phyloP scores from a whole-genome alignment of 108 stramenopile genomes.

The Mediolabrus comicus region DNA sequence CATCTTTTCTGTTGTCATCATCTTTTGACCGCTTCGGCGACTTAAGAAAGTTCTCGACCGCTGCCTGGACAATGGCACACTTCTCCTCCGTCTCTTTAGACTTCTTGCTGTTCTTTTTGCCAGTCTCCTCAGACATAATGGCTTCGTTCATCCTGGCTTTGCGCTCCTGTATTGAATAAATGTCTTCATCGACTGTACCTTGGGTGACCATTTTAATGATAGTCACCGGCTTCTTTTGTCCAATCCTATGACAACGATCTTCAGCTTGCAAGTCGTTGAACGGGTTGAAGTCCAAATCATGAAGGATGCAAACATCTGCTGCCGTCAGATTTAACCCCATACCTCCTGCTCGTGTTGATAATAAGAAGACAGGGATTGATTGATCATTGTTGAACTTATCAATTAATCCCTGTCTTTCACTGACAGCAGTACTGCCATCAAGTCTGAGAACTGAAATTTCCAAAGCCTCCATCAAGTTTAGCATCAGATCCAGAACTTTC shows the following conservation, averaged over 20 bases:
- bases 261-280: slow-evolving; percentile 96
- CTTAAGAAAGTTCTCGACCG: slow-evolving; percentile 33
- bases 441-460: slow-evolving; percentile 66
- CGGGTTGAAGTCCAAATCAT: slow-evolving; percentile 97
- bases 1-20: too few species aligned
- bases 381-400: slow-evolving; percentile 73
- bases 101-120: slow-evolving; percentile 37
- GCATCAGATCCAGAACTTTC: slow-evolving; percentile 79
- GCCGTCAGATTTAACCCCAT: slow-evolving; percentile 86
- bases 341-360: slow-evolving; percentile 82
- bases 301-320: slow-evolving; percentile 95
- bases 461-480: slow-evolving; percentile 68
- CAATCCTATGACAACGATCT: slow-evolving; percentile 76
- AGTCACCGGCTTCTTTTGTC: slow-evolving; percentile 74
- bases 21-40: slow-evolving; percentile 16
- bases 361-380: slow-evolving; percentile 71
- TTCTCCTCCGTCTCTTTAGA: slow-evolving; percentile 40
- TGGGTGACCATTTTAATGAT: slow-evolving; percentile 75
- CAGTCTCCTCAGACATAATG: slow-evolving; percentile 54
- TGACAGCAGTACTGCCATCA: slow-evolving; percentile 71
- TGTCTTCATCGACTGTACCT: slow-evolving; percentile 78
- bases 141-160: slow-evolving; percentile 80
- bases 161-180: slow-evolving; percentile 80
- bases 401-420: slow-evolving; percentile 76
- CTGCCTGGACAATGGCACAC: slow-evolving; percentile 22